Evolutionary conservation across 139 green algal species (phyloP), one percentile per base, ranked within the genome.

Genomic region (Volvox reticuliferus): DNA sequence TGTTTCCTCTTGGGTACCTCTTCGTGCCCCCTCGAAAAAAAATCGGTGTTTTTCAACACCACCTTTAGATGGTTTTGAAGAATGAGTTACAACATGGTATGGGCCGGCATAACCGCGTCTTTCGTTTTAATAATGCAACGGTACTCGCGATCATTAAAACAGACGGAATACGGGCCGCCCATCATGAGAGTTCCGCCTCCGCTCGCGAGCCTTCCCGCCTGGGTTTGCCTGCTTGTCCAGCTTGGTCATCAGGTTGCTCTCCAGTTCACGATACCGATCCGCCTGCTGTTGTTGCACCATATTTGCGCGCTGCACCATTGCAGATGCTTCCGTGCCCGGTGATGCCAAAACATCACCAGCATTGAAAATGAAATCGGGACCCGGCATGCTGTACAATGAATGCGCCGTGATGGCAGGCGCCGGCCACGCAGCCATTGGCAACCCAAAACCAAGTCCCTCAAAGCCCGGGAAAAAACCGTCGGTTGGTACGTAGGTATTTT

Each of bases 31-130:
- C 32, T 62, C n/a, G 14, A 44, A 75, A 68, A 75, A 68, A 90
- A 93, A 93, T 63, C 88, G 90, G 90, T 93, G 90, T 93, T 90
- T 90, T 90, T 93, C 76, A 90, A 93, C 90, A 93, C 90, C 90
- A 93, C 90, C 90, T 9, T 80, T 24, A 80, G 17, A 77, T 69
- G 68, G 68, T 9, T 26, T 32, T 55, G n/a, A n/a, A n/a, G n/a
- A n/a, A n/a, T n/a, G n/a, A n/a, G n/a, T n/a, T n/a, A n/a, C n/a
- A n/a, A n/a, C n/a, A n/a, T n/a, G n/a, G n/a, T n/a, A n/a, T n/a
- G n/a, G n/a, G n/a, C n/a, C n/a, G n/a, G n/a, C n/a, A n/a, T n/a
- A n/a, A n/a, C n/a, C n/a, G n/a, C n/a, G n/a, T n/a, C n/a, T n/a
- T n/a, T n/a, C n/a, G n/a, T n/a, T n/a, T n/a, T n/a, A n/a, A n/a